Evolutionary conservation across 1,284 basidiomycete genomes (phyloP).

Genomic region (Ceratobasidium sp.): DNA sequence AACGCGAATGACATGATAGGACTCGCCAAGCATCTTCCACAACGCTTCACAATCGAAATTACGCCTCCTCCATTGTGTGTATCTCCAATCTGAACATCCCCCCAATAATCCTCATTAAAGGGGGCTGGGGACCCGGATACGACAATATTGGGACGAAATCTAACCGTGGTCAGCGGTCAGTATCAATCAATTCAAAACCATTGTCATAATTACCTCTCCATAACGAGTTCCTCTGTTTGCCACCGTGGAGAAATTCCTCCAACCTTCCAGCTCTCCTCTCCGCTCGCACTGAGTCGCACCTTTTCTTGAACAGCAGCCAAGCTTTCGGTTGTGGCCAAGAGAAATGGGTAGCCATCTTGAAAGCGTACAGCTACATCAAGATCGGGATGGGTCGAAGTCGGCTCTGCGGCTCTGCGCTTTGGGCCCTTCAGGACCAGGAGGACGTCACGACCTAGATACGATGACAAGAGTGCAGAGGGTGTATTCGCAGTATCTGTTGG

Average conservation of each 20-base stretch:
- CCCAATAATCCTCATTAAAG: conserved; percentile 63
- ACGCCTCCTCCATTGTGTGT: conserved; percentile 22
- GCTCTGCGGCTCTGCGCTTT: conserved; percentile 56
- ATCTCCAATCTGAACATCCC: conserved; percentile 59
- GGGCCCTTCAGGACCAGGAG: conserved; percentile 72
- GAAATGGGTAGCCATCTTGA: conserved; percentile 74
- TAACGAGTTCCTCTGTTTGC: conserved; percentile 54
- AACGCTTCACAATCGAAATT: conserved; percentile 68
- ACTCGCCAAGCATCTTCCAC: conserved; percentile 72
- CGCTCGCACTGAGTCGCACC: conserved; percentile 48
- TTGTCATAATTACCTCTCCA: conserved; percentile 60
- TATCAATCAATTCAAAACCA: not conserved
- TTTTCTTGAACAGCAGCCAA: conserved; percentile 55
- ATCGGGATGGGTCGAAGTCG: conserved; percentile 62
- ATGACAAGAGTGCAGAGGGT: conserved; percentile 61
- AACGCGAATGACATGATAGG: not conserved
- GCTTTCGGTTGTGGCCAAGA: conserved; percentile 70
- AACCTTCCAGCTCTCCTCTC: conserved; percentile 58
- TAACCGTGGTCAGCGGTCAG: conserved; percentile 44
- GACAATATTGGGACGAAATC: conserved; percentile 77
- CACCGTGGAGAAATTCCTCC: conserved; percentile 51
- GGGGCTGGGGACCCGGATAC: conserved; percentile 60
- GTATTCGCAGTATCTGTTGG: conserved; percentile 46
- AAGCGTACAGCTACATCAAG: conserved; percentile 62
- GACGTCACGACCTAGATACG: conserved; percentile 65